Conservation (phyloP, 495 filamentous ascomycete genomes). For the Tuber magnatum region DNA sequence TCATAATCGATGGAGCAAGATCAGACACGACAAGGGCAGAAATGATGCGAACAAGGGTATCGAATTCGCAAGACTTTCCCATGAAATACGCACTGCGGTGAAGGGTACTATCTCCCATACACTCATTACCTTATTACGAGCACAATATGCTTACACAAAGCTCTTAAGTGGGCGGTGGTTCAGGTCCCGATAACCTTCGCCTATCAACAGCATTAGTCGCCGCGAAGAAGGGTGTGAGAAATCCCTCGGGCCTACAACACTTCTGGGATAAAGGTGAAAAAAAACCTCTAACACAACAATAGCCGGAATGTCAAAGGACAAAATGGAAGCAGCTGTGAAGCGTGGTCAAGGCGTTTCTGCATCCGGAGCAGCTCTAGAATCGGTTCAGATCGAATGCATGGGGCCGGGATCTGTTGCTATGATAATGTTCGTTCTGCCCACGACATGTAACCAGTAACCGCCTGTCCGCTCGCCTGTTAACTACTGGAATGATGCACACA, state of each 20-base stretch:
- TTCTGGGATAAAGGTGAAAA: not conserved
- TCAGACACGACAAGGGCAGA: conserved; percentile 78
- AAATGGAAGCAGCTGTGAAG: conserved; percentile 75
- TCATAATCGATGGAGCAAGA: conserved; percentile 90
- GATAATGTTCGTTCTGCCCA: conserved; percentile 45
- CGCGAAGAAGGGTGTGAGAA: conserved; percentile 66
- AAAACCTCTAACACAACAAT: conserved; percentile 1
- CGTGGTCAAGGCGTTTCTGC: conserved; percentile 76
- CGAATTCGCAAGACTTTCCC: conserved; percentile 44
- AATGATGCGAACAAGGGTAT: conserved; percentile 46
- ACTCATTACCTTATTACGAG: conserved; percentile 35
- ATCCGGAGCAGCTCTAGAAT: conserved; percentile 64
- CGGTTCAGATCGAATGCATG: conserved; percentile 72
- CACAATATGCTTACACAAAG: conserved; percentile 38
- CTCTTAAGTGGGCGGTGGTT: conserved; percentile 49
- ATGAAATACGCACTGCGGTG: conserved; percentile 51
- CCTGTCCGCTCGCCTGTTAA: not conserved
- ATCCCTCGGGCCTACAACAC: conserved; percentile 5
- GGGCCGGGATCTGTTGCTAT: conserved; percentile 68
- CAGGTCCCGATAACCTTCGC: conserved; percentile 64
- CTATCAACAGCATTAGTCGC: conserved; percentile 62
- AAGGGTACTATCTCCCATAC: conserved; percentile 44
- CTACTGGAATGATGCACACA: conserved; percentile 3
- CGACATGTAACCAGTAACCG: not conserved
- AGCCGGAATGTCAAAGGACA: conserved; percentile 71